Conservation (phyloP, 2,329 filamentous ascomycete species). For the Exophiala lecanii-corni region DNA sequence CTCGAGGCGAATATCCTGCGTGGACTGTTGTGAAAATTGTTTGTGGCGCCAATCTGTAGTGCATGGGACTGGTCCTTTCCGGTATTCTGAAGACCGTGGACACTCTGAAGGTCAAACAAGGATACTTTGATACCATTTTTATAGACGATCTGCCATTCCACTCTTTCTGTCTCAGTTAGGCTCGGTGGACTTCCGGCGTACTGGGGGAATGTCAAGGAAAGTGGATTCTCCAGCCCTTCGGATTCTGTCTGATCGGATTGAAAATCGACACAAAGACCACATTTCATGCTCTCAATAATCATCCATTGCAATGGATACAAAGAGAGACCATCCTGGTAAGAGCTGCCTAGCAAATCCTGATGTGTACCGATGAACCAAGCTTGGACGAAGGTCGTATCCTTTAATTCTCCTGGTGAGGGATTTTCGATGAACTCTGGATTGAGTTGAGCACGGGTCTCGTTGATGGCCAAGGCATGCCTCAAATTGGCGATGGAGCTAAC, state of each 20-base stretch:
- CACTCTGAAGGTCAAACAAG: slow-evolving; percentile 21
- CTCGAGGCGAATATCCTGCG: slow-evolving; percentile 20
- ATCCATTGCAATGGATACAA: slow-evolving; percentile 44
- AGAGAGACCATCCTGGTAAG: slow-evolving; percentile 35
- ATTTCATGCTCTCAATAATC: slow-evolving; percentile 32
- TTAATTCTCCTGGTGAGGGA: slow-evolving; percentile 19
- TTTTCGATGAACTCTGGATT: slow-evolving; percentile 27
- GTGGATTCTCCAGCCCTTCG: slow-evolving; percentile 2
- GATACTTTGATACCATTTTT: slow-evolving; percentile 20
- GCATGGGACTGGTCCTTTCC: slow-evolving; percentile 14
- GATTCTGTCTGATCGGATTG: slow-evolving; percentile 1
- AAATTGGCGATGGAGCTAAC: slow-evolving; percentile 34
- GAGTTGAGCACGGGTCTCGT: slow-evolving; percentile 33
- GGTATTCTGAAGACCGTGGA: slow-evolving; percentile 11
- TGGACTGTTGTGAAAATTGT: slow-evolving; percentile 14
- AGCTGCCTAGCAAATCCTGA: slow-evolving; percentile 36
- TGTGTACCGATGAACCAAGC: slow-evolving; percentile 40
- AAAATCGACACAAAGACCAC: slow-evolving; percentile 31
- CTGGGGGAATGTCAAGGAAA: slow-evolving; percentile 22
- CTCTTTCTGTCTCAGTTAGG: slow-evolving; percentile 16
- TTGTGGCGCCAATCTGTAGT: slow-evolving; percentile 16
- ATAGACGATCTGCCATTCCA: slow-evolving; percentile 22
- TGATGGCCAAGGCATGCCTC: slow-evolving; percentile 38
- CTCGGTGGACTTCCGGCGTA: slow-evolving; percentile 20
- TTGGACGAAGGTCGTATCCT: slow-evolving; percentile 31